Conservation (phyloP, 768 basidiomycete genomes). For the Sutorius australiensis region DNA sequence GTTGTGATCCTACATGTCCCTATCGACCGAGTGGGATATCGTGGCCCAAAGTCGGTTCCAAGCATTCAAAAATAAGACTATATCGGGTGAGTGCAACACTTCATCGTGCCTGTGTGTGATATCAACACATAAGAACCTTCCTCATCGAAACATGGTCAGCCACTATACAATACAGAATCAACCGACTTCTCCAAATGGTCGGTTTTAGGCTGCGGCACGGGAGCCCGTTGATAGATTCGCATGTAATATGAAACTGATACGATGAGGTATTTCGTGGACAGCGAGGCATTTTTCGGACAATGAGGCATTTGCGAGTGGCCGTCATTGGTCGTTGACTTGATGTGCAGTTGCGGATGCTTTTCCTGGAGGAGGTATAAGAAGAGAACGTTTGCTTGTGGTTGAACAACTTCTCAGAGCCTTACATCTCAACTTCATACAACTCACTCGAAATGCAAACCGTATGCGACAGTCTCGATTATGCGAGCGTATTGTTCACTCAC, state of each 20-base stretch:
- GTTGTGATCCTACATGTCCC: not conserved
- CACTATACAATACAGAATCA: not conserved
- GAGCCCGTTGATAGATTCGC: not conserved
- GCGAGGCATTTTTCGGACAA: not conserved
- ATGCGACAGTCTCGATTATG: not conserved
- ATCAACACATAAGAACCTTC: not conserved
- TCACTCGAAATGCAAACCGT: slow-evolving; percentile 15
- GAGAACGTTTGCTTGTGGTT: not conserved
- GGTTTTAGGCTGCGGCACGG: not conserved
- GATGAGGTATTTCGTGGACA: not conserved
- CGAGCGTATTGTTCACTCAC: not conserved
- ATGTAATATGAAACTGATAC: not conserved
- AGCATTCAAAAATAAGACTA: not conserved
- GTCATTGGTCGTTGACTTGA: not conserved
- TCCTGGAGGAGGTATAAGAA: slow-evolving; percentile 8
- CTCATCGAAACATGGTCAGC: not conserved
- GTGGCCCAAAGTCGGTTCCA: not conserved
- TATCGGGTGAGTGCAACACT: not conserved
- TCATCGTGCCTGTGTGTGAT: not conserved
- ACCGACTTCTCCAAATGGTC: not conserved
- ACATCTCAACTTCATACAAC: not conserved
- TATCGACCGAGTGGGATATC: not conserved
- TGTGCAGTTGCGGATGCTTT: not conserved
- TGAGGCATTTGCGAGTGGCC: no score
- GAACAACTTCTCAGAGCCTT: not conserved